phyloP scores from a whole-genome alignment of 2,329 filamentous ascomycete genomes.

The Stagonosporopsis vannaccii region DNA sequence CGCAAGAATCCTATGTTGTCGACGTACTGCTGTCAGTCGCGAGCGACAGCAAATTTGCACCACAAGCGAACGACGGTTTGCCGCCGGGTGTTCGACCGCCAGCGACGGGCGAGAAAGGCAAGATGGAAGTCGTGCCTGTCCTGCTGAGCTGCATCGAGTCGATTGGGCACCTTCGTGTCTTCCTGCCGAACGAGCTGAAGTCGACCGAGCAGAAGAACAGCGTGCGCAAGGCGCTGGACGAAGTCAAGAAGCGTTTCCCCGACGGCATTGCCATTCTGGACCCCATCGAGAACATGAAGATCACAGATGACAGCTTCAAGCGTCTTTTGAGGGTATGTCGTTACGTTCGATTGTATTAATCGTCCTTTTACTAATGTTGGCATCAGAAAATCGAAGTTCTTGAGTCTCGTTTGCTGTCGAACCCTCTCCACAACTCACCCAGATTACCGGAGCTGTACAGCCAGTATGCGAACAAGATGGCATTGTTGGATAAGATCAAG shows the following conservation, averaged over 20 bases:
- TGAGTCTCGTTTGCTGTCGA: constrained; percentile 86
- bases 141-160: constrained; percentile 84
- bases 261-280: constrained; percentile 90
- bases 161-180: constrained; percentile 83
- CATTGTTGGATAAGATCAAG: constrained; percentile 80
- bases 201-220: constrained; percentile 72
- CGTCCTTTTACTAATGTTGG: constrained; percentile 17
- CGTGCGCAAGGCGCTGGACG: constrained; percentile 72
- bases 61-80: constrained; percentile 71
- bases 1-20: constrained; percentile 81
- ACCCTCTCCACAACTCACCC: constrained; percentile 90
- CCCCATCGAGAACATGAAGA: constrained; percentile 95
- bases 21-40: constrained; percentile 78
- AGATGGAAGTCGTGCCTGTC: constrained; percentile 85
- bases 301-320: constrained; percentile 91
- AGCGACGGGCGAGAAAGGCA: constrained; percentile 67
- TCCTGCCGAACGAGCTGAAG: constrained; percentile 79
- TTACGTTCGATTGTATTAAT: too few relatives aligned
- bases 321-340: constrained; percentile 72
- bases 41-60: constrained; percentile 59
- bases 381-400: constrained; percentile 97
- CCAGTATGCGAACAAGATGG: constrained; percentile 83
- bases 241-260: constrained; percentile 86
- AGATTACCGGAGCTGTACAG: constrained; percentile 84
- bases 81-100: constrained; percentile 68